Base-by-base conservation (phyloP, 192 early-diverging fungal genomes). In the Gonapodya prolifera region DNA sequence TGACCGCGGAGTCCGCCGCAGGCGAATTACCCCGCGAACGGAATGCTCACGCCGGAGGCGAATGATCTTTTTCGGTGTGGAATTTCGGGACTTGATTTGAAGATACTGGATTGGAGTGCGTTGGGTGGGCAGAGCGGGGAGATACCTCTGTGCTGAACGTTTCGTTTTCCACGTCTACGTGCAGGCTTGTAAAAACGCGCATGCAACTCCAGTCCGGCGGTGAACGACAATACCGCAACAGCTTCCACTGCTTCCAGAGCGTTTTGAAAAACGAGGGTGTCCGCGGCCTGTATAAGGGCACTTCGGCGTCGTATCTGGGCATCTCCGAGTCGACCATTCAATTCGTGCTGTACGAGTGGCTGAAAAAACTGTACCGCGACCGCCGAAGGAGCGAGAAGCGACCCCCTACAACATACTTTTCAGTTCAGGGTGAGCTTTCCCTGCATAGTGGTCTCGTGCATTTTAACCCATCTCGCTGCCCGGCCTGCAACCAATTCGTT, bases 321-420 rank as follows among this genome's bases (percentile, higher is more conserved):
- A 80, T 96, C 0, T 86, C 91, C 0, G 96, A 99, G 78, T 88
- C 91, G 35, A 94, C 95, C 0, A 91, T 97, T 34, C 97, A 99
- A 83, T 99, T 97, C 91, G 91, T 95, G 34, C 89, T 94, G 33
- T 99, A 99, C 83, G 97, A 99, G 82, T 89, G 94, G 32, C 83
- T 99, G 33, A 99, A 99, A 81, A 83, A 13, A 36, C 34, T 33
- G 61, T 77, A 69, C 34, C 30, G 69, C 34, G 30, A 70, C 8
- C 1, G 75, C 1, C 74, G 0, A 76, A 70, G 69, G 34, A 70
- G 1, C 30, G 17, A 76, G 32, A 16, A 30, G 31, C 30, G 69
- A 70, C 2, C 69, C 29, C 2, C 34, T 75, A 30, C 8, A 30
- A 34, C 2, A 30, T 75, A 30, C 29, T 0, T 2, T n/a, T 1